Conservation (phyloP, 352 stramenopile genomes). For the Phytophthora quininea region DNA sequence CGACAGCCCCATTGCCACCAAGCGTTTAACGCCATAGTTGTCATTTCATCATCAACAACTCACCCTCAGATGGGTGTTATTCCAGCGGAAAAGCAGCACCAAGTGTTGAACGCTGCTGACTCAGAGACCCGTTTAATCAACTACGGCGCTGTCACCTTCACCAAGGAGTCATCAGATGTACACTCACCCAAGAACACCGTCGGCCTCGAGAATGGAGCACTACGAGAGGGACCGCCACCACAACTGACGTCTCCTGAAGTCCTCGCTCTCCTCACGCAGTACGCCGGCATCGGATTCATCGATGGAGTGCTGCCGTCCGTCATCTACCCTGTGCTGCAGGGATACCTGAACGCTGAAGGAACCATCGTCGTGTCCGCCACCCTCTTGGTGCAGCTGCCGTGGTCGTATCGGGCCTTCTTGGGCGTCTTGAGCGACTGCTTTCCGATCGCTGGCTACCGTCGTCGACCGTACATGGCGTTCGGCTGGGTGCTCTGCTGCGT, state of each 20-base stretch:
- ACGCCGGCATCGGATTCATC: conserved; percentile 40
- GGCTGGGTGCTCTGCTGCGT: conserved; percentile 41
- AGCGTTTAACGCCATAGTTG: neutral
- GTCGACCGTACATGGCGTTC: conserved; percentile 44
- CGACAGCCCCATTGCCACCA: neutral
- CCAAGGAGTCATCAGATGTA: conserved; percentile 9
- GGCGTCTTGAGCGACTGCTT: conserved; percentile 48
- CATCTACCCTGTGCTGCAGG: conserved; percentile 44
- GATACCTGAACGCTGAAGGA: conserved; percentile 43
- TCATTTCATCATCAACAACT: neutral
- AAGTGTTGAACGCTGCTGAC: neutral
- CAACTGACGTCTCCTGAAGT: conserved; percentile 19
- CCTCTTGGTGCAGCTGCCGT: conserved; percentile 38
- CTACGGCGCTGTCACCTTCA: conserved; percentile 13
- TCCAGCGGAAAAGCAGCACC: neutral
- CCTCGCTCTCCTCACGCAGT: conserved; percentile 41
- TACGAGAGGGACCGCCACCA: conserved; percentile 17
- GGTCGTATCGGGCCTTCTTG: conserved; percentile 49
- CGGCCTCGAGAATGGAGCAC: conserved; percentile 24
- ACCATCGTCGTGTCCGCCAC: conserved; percentile 37
- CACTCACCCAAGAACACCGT: neutral
- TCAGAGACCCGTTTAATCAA: conserved; percentile 14
- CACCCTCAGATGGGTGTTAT: neutral
- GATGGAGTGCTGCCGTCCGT: conserved; percentile 30
- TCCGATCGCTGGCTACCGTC: conserved; percentile 42